Evolutionary conservation across 2,329 filamentous ascomycete genomes (phyloP).

Genomic region (Rosellinia necatrix): DNA sequence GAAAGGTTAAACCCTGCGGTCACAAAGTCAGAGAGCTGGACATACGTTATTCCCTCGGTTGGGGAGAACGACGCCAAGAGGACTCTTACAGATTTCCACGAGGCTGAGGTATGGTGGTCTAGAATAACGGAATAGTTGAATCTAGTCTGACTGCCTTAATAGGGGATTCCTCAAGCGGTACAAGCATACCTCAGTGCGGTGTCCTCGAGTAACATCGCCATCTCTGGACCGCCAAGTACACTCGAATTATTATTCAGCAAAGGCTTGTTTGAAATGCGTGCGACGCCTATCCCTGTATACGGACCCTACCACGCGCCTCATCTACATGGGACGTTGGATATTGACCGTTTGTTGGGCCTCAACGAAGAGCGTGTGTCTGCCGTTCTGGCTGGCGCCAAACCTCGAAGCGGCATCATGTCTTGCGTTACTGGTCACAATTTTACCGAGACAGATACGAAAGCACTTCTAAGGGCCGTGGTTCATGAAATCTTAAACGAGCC

Average conservation of each 20-base stretch:
- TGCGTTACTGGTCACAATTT: constrained; percentile 53
- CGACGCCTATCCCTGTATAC: constrained; percentile 57
- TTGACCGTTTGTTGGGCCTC: constrained; percentile 52
- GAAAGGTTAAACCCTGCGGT: constrained; percentile 48
- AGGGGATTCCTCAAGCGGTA: constrained; percentile 50
- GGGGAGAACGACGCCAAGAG: constrained; percentile 55
- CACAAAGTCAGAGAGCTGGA: constrained; percentile 65
- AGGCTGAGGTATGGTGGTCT: constrained; percentile 53
- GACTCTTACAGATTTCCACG: constrained; percentile 62
- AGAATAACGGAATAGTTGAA: no score
- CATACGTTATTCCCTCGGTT: constrained; percentile 64
- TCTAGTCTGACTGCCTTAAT: constrained; percentile 24
- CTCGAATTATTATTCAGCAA: constrained; percentile 50
- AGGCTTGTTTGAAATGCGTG: constrained; percentile 47
- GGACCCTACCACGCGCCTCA: constrained; percentile 63
- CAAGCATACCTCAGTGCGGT: constrained; percentile 60
- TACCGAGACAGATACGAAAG: constrained; percentile 45
- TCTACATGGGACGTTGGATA: constrained; percentile 51
- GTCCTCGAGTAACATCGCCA: constrained; percentile 52
- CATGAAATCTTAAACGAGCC: constrained; percentile 57
- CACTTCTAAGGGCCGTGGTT: constrained; percentile 50
- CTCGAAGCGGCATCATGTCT: constrained; percentile 56
- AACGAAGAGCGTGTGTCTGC: constrained; percentile 46
- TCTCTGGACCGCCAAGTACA: constrained; percentile 59
- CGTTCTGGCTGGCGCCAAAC: constrained; percentile 48